phyloP scores from a whole-genome alignment of 2,329 filamentous ascomycete genomes.

The Nemania sp. region DNA sequence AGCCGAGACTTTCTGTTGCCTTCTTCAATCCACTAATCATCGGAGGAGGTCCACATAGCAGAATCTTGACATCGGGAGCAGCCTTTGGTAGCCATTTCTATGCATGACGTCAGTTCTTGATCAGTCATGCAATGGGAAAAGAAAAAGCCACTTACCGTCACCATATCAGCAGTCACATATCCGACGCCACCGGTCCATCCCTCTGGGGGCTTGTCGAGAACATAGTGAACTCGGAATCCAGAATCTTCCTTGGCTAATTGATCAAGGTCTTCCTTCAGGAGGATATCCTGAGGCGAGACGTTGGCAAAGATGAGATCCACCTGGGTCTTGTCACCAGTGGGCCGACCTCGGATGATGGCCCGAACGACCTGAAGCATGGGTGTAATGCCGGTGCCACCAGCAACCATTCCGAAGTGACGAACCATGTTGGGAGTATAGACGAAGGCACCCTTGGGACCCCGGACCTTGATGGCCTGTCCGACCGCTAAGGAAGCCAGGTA shows the following conservation, averaged over 20 bases:
- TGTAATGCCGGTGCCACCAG: conserved; percentile 95
- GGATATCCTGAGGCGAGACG: conserved; percentile 88
- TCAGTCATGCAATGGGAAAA: not conserved
- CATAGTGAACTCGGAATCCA: conserved; percentile 87
- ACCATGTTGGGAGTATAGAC: conserved; percentile 98
- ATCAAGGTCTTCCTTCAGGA: conserved; percentile 91
- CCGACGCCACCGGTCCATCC: conserved; percentile 91
- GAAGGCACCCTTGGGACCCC: conserved; percentile 95
- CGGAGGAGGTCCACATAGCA: conserved; percentile 92
- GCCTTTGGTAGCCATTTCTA: conserved; percentile 81
- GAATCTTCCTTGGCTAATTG: conserved; percentile 74
- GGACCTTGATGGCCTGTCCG: conserved; percentile 86
- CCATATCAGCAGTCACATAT: conserved; percentile 95
- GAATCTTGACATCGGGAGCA: conserved; percentile 85
- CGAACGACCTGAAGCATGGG: conserved; percentile 97
- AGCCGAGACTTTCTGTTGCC: conserved; percentile 84
- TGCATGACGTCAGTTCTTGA: conserved; percentile 9
- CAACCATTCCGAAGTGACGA: conserved; percentile 95
- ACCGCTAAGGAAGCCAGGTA: conserved; percentile 82
- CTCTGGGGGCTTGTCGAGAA: conserved; percentile 92
- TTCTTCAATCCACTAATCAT: conserved; percentile 99
- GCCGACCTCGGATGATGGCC: conserved; percentile 81
- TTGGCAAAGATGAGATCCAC: conserved; percentile 97
- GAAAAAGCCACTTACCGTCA: conserved; percentile 63
- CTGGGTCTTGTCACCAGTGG: conserved; percentile 80